These are phyloP conservation scores for Lepidium sativum DNA, from an alignment of 345 rosid genomes.

Conservation along the genomic window DNA sequence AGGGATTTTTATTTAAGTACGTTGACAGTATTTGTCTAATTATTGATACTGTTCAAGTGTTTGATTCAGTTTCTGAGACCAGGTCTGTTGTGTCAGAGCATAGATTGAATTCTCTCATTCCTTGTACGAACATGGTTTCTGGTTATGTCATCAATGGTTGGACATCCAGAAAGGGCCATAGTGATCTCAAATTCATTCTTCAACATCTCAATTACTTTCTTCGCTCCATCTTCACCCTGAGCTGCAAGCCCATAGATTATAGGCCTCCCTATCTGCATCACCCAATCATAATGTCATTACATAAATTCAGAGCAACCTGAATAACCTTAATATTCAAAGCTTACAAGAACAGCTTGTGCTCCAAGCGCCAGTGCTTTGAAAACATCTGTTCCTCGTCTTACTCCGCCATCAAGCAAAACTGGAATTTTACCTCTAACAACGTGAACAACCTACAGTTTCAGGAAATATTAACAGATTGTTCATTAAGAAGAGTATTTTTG, in stretches of 20 bases:
- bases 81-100: constrained; percentile 29
- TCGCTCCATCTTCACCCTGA: constrained; percentile 65
- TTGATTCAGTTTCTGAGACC: neutral
- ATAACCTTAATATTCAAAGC: neutral
- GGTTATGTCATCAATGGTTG: constrained; percentile 44
- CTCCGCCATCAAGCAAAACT: constrained; percentile 78
- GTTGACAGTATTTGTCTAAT: neutral
- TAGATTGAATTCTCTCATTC: constrained; percentile 38
- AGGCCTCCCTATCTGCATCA: constrained; percentile 84
- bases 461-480: neutral
- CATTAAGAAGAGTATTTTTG: neutral
- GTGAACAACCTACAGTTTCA: constrained; percentile 49
- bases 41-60: neutral
- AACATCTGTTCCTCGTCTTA: constrained; percentile 74
- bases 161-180: constrained; percentile 79
- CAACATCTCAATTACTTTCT: constrained; percentile 55
- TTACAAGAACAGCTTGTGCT: constrained; percentile 86
- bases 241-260: constrained; percentile 64
- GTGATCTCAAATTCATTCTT: constrained; percentile 71
- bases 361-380: constrained; percentile 89
- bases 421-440: constrained; percentile 70
- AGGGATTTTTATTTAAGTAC: neutral
- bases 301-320: neutral
- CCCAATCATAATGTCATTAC: neutral
- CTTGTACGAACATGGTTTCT: constrained; percentile 50